Conservation (phyloP, 106 monocot species). For the Ottelia alismoides region DNA sequence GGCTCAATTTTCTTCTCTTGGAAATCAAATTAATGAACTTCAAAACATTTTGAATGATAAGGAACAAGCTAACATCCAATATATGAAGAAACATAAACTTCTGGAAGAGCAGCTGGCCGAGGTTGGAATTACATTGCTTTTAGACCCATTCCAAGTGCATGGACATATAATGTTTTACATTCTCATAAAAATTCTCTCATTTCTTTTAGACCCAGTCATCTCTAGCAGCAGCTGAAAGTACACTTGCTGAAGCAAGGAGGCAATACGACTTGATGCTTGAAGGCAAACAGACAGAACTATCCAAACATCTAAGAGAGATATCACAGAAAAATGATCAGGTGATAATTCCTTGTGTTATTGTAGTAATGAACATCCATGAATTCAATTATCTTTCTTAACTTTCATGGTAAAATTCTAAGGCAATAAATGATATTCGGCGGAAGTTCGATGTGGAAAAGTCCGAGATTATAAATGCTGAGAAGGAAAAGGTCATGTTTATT, state of each 20-base stretch:
- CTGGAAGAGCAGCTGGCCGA: constrained; percentile 64
- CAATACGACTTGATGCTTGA: constrained; percentile 88
- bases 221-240: constrained; percentile 50
- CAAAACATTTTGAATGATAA: constrained; percentile 41
- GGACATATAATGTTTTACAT: no score
- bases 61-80: constrained; percentile 37
- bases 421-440: constrained; percentile 88
- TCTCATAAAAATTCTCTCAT: neutral
- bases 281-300: constrained; percentile 72
- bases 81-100: constrained; percentile 39
- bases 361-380: no score
- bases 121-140: constrained; percentile 24
- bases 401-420: no score
- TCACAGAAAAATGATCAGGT: constrained; percentile 96
- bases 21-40: constrained; percentile 51
- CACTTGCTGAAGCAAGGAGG: constrained; percentile 58
- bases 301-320: constrained; percentile 89
- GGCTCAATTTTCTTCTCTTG: constrained; percentile 32
- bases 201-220: constrained; percentile 48
- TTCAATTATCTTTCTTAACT: no score
- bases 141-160: no score
- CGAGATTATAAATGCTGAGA: constrained; percentile 60
- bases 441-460: constrained; percentile 83
- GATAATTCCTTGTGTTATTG: constrained; percentile 5
- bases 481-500: constrained; percentile 53